Conservation (phyloP, 2,329 filamentous ascomycete species). For the Cordyceps farinosa region DNA sequence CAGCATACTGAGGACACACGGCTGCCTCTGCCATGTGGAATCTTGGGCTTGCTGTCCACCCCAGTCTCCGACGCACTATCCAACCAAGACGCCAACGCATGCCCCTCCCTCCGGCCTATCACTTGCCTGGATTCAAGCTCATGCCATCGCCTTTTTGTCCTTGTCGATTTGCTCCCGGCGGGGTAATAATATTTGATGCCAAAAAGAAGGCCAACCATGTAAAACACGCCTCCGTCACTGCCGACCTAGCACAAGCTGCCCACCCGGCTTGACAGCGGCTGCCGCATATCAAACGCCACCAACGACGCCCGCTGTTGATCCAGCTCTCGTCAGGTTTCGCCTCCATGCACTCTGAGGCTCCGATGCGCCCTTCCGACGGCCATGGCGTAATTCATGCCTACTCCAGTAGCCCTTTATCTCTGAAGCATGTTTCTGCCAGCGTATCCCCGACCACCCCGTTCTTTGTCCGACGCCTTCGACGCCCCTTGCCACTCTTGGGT, state of each 20-base stretch:
- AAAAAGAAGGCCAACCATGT: not conserved
- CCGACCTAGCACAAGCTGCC: not conserved
- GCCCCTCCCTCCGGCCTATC: not conserved
- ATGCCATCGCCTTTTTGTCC: not conserved
- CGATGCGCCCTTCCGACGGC: slow-evolving; percentile 5
- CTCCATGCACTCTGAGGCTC: not conserved
- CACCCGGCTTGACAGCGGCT: not conserved
- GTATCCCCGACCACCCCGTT: not conserved
- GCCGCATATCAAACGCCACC: slow-evolving; percentile 10
- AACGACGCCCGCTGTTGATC: slow-evolving; percentile 9
- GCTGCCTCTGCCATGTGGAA: not conserved
- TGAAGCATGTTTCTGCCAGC: not conserved
- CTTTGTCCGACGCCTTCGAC: not conserved
- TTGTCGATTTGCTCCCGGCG: not conserved
- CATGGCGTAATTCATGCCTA: not conserved
- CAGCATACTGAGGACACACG: not conserved
- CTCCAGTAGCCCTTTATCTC: not conserved
- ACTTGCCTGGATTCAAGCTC: not conserved
- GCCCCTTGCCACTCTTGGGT: not conserved
- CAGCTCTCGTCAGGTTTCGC: not conserved
- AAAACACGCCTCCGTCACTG: not conserved
- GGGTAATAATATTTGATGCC: not conserved
- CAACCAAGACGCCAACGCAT: not conserved
- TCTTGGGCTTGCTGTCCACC: not conserved
- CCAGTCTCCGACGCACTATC: not conserved